Base-by-base conservation (phyloP, 371 early-diverging fungal species). In the Apophysomyces variabilis region DNA sequence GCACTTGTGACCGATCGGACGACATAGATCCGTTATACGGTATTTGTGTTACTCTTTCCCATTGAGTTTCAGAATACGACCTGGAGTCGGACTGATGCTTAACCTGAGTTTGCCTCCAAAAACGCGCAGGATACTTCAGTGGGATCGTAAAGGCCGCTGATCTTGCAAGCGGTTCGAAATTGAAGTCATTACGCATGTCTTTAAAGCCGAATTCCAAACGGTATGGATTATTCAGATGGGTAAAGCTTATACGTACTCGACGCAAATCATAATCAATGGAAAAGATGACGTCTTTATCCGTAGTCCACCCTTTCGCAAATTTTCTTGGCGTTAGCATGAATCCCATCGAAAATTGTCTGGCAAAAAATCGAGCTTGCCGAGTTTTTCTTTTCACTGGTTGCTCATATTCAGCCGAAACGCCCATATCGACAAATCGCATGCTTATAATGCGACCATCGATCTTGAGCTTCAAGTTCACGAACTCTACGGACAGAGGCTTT, bases 301-400 rank as follows among this genome's bases (percentile, higher is more conserved):
- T 72, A 1, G 21, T n/a, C 74, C 77, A 78, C 60, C 77, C 75
- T 26, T 66, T 67, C 38, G 68, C 60, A 60, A 72, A 76, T 1
- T 60, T 58, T 3, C 38, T 45, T 4, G 66, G 66, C 0, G 63
- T 54, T 1, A 56, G 39, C 36, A 76, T 60, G 3, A 67, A 66
- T 0, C 79, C 79, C 35, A 79, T 62, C 6, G 66, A 67, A 16
- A 75, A 65, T 7, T 21, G 4, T 21, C 16, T 21, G 11, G 54
- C 54, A 21, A 50, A 50, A 21, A 50, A 50, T n/a, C 54, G 43
- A 7, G 18, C 43, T n/a, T 5, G 47, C 5, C 54, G 54, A 1
- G 54, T 50, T 9, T 50, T 50, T 21, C 54, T 50, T 50, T 50
- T 21, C 54, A 9, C 21, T 50, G 54, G 54, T 8, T 50, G 54